Percentiles rank a stretch among this genome's conserved stretches.
Conservation (phyloP, 2,329 filamentous ascomycete species). For the Cladosporium cucumerinum region DNA sequence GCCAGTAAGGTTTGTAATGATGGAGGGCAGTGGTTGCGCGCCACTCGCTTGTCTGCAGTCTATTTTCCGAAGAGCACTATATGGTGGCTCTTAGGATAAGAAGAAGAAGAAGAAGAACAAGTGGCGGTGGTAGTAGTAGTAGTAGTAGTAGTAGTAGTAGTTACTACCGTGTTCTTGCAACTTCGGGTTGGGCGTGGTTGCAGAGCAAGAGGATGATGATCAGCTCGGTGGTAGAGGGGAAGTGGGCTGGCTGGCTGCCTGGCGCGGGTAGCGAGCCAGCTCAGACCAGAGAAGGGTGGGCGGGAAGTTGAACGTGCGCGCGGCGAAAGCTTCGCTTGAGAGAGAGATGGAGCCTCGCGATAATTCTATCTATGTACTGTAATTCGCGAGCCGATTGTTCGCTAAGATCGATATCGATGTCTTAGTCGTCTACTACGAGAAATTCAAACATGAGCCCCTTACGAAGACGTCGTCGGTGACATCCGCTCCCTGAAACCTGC, state of each 20-base stretch:
- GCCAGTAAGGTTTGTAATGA: conserved; percentile 1
- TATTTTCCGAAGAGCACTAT: neutral
- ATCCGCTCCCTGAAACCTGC: neutral
- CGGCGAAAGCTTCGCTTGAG: neutral
- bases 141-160: no score
- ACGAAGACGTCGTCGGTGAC: neutral
- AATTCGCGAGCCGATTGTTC: neutral
- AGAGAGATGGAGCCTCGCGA: neutral
- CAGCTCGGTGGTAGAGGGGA: neutral
- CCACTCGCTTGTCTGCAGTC: neutral
- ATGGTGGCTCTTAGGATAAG: neutral
- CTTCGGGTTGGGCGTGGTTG: neutral
- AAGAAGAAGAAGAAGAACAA: no score
- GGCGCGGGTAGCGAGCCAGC: neutral
- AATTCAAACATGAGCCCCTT: neutral
- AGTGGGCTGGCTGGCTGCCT: neutral
- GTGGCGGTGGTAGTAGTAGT: no score
- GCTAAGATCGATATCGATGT: neutral
- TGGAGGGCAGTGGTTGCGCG: neutral
- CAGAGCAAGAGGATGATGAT: neutral
- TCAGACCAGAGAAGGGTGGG: neutral
- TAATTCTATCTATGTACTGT: no score
- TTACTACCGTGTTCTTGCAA: neutral
- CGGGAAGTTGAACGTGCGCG: neutral
- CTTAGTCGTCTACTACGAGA: neutral